Evolutionary conservation across 2,329 filamentous ascomycete genomes (phyloP).

Genomic region (Stagonosporopsis chrysanthemi): DNA sequence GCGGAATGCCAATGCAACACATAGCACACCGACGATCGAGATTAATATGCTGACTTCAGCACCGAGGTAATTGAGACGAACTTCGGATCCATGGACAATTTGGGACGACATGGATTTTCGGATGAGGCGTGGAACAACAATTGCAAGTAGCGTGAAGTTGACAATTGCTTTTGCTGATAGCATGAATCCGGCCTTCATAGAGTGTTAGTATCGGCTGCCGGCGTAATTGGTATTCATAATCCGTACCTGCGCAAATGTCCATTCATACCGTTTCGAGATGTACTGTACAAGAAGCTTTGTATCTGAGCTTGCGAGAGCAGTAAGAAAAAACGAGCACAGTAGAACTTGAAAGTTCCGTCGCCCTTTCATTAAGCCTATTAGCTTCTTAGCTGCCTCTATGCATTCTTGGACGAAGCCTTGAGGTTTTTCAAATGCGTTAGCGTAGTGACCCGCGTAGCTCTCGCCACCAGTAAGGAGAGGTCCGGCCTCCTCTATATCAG

Average conservation of each 20-base stretch:
- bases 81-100: constrained; percentile 36
- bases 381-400: constrained; percentile 23
- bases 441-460: constrained; percentile 22
- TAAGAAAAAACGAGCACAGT: constrained; percentile 45
- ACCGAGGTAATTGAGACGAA: constrained; percentile 42
- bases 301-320: constrained; percentile 49
- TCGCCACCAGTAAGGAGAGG: constrained; percentile 32
- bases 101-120: constrained; percentile 34
- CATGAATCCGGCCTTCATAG: constrained; percentile 45
- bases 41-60: constrained; percentile 42
- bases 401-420: constrained; percentile 24
- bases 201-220: background rate
- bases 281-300: constrained; percentile 50
- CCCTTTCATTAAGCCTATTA: constrained; percentile 30
- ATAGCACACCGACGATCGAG: constrained; percentile 46
- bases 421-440: constrained; percentile 37
- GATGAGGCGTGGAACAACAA: constrained; percentile 46
- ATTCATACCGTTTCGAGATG: constrained; percentile 50
- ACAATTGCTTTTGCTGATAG: constrained; percentile 49
- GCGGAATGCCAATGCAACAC: constrained; percentile 40
- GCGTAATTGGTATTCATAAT: background rate
- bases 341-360: constrained; percentile 47
- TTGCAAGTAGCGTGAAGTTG: constrained; percentile 45
- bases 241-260: constrained; percentile 45
- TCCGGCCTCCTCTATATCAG: constrained; percentile 26